phyloP scores from a whole-genome alignment of 1,284 basidiomycete genomes.

The Coniophora puteana region DNA sequence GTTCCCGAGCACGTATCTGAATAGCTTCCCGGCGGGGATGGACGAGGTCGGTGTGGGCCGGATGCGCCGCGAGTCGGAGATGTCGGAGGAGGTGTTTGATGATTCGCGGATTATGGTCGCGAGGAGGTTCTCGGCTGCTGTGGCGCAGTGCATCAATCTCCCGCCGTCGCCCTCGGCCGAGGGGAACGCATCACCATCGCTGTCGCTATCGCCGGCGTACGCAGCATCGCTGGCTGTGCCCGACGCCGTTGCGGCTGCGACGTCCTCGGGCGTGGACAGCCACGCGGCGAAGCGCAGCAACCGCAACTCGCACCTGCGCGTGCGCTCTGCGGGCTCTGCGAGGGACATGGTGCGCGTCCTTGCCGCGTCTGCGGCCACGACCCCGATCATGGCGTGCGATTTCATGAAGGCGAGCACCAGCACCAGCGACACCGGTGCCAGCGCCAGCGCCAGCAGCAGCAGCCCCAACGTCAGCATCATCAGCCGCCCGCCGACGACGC shows the following conservation, averaged over 20 bases:
- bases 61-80: slow-evolving; percentile 47
- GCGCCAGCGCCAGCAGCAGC: slow-evolving; percentile 34
- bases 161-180: slow-evolving; percentile 42
- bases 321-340: slow-evolving; percentile 45
- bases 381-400: no score
- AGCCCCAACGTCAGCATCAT: slow-evolving; percentile 34
- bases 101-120: slow-evolving; percentile 62
- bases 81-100: slow-evolving; percentile 49
- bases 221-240: slow-evolving; percentile 33
- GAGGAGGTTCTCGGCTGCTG: slow-evolving; percentile 61
- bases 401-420: no score
- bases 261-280: no score
- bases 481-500: slow-evolving; percentile 56
- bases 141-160: slow-evolving; percentile 59
- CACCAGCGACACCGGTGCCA: slow-evolving; percentile 33
- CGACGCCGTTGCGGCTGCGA: slow-evolving; percentile 17
- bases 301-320: slow-evolving; percentile 41
- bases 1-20: slow-evolving; percentile 35
- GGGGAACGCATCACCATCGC: slow-evolving; percentile 22
- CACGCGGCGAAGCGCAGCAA: no score
- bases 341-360: no score
- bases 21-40: slow-evolving; percentile 49
- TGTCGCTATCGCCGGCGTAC: slow-evolving; percentile 28
- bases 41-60: slow-evolving; percentile 52
- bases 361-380: no score